Base-by-base conservation (phyloP, 306 rosid genomes). In the Sphenostylis stenocarpa region DNA sequence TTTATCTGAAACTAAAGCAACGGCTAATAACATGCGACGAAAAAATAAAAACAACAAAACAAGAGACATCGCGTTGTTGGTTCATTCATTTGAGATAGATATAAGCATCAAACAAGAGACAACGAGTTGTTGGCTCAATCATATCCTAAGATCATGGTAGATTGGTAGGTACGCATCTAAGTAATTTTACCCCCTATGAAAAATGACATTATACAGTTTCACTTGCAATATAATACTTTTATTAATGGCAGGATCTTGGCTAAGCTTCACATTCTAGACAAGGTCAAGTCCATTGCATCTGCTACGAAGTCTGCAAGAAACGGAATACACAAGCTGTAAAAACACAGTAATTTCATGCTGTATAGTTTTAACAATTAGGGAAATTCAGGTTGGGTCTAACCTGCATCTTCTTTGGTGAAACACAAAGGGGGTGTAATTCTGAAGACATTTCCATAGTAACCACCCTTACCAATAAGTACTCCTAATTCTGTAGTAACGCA, bases 371-470 rank as follows among this genome's bases (percentile, higher is more conserved):
- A 48, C 71, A 36, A 76, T 26, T 51, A 52, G 17, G 23, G 16
- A 31, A 19, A 44, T 23, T 17, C 48, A 53, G 33, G 43, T 15
- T 12, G 44, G 41, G 55, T 20, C 77, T 49, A 57, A 92, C 96
- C 97, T 66, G 96, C 96, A 85, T 93, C 97, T 70, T 87, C 91
- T 78, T 87, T 90, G 34, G 86, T 87, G 90, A 93, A 88, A 85
- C 97, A 90, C 43, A 90, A 80, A 13, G 96, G 97, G 61, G 97
- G 97, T 39, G 94, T 93, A 20, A 93, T 85, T 80, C 96, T 83
- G 65, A 89, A 89, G 24, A 93, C 97, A 80, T 93, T 93, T 62
- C 94, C 96, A 79, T 89, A 82, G 78, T 33, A 89, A 56, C 97
- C 97, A 19, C 97, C 97, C 73, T 86, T 90, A 17, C 96, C 97